phyloP scores from a whole-genome alignment of 495 filamentous ascomycete species.

The Aspergillus baeticus region DNA sequence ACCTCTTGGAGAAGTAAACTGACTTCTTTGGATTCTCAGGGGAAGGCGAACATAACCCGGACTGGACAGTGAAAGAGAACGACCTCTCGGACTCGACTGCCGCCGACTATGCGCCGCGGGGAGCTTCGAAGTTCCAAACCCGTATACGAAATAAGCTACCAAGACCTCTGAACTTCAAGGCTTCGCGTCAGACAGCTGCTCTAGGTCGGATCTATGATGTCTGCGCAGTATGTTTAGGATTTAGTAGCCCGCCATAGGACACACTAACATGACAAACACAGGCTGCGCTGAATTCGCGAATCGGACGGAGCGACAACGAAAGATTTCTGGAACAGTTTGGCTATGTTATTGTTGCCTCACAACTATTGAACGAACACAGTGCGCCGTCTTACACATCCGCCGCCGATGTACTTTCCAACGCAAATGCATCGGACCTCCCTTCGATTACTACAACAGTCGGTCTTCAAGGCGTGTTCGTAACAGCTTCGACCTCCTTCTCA shows the following conservation, averaged over 20 bases:
- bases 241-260: background rate
- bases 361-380: conserved; percentile 72
- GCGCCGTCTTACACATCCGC: conserved; percentile 48
- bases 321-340: conserved; percentile 93
- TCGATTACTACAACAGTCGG: conserved; percentile 45
- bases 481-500: conserved; percentile 59
- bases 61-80: conserved; percentile 45
- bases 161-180: conserved; percentile 56
- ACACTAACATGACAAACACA: conserved; percentile 23
- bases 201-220: conserved; percentile 54
- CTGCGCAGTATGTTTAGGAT: conserved; percentile 53
- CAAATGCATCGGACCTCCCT: conserved; percentile 33
- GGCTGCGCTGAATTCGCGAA: conserved; percentile 62
- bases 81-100: conserved; percentile 30
- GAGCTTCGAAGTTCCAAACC: conserved; percentile 62
- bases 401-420: conserved; percentile 36
- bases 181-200: conserved; percentile 45
- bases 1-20: conserved; percentile 12
- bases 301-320: conserved; percentile 79
- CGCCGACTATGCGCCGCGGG: conserved; percentile 72
- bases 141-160: conserved; percentile 67
- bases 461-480: conserved; percentile 50
- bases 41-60: conserved; percentile 44
- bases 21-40: conserved; percentile 34
- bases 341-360: conserved; percentile 93